These are phyloP conservation scores for Laguncularia racemosa DNA, from an alignment of 345 rosid genomes.

Conservation along the genomic window DNA sequence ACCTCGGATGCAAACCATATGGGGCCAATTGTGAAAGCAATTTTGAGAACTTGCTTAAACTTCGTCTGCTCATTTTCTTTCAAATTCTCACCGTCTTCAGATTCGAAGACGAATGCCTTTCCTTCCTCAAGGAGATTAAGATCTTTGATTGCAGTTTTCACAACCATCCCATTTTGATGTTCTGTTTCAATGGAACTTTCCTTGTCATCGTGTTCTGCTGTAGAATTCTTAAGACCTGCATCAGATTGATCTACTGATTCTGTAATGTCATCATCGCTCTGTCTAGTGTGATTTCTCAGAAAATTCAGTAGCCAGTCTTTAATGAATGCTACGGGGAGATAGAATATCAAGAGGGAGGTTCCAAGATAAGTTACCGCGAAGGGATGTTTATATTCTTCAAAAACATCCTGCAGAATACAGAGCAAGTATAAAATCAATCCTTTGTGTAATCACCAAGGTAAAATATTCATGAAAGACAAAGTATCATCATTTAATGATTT, in stretches of 20 bases:
- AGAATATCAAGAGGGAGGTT: conserved; percentile 26
- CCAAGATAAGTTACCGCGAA: conserved; percentile 35
- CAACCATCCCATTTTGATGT: neutral
- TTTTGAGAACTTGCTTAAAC: conserved; percentile 9
- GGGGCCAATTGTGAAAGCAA: conserved; percentile 23
- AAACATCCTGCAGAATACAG: conserved; percentile 20
- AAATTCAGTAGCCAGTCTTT: conserved; percentile 24
- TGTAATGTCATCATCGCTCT: neutral
- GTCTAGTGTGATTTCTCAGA: neutral
- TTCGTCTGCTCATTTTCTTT: neutral
- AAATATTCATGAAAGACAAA: too few relatives aligned
- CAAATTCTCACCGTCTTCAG: neutral
- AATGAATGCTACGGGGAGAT: conserved; percentile 40
- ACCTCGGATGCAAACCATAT: conserved; percentile 49
- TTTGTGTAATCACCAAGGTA: too few relatives aligned
- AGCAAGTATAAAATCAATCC: too few relatives aligned
- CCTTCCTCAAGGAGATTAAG: conserved; percentile 8
- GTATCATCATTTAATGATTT: too few relatives aligned
- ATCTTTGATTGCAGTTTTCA: conserved; percentile 6
- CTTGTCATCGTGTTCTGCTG: neutral
- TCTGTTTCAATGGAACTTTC: conserved; percentile 4
- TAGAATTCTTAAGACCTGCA: neutral
- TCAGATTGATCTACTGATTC: neutral
- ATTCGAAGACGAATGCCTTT: conserved; percentile 3
- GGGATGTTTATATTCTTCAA: conserved; percentile 28